Evolutionary conservation across 495 filamentous ascomycete genomes (phyloP), one percentile per base, ranked within the genome.

Genomic region (Penicillium goetzii): DNA sequence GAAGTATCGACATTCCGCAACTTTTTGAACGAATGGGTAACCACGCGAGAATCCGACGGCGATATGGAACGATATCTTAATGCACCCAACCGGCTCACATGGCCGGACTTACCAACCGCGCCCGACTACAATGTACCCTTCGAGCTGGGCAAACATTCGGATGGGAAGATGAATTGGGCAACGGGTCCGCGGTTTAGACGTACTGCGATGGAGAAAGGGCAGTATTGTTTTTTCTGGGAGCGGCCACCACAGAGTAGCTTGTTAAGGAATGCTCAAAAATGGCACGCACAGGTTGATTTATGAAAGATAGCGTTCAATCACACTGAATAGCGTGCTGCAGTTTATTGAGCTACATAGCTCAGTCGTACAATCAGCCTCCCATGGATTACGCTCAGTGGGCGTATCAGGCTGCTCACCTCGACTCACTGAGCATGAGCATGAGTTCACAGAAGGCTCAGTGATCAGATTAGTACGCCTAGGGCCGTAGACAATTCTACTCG

Each of bases 191-290:
- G 62, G 17, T 64, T 23, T 55, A 60, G 61, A 61, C 50, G 33
- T 30, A 65, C 52, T 7, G 69, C 70, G 30, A 62, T 69, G 14
- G 54, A 70, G 60, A 59, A 61, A 8, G 65, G 68, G 41, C 63
- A 72, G 55, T 72, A 66, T 68, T 66, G 60, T 32, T 72, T 67
- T 50, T 58, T 49, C 32, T 74, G 69, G 65, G 56, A 70, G 58
- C 64, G 72, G 34, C 65, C 61, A 43, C 59, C 67, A 53, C 69
- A 68, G 53, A 73, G 64, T 28, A 60, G 41, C 14, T 50, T 43
- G 40, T 43, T 43, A 14, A 43, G 15, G 2, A 19, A 43, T 14
- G 40, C 7, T 19, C 17, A 19, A 43, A 43, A 43, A 43, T 43
- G 17, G 40, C 3, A 9, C 8, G 6, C 40, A 7, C 0, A 3